Base-by-base conservation (phyloP, 179 eudicot species). In the Spinacia oleracea region DNA sequence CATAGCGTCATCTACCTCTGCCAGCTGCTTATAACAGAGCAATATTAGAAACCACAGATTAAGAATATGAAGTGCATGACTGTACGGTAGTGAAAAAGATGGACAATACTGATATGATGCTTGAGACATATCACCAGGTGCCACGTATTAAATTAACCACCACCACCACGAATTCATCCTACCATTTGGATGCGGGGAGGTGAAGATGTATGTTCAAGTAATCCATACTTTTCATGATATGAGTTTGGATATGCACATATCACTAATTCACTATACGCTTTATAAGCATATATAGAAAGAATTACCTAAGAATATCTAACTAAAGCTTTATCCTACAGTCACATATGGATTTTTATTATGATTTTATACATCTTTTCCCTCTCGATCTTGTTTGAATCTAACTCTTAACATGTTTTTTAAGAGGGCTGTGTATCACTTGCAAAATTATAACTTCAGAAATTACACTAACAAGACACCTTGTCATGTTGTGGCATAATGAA, bases 1-100 rank as follows among this genome's bases (percentile, higher is more conserved):
- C 96, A 96, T 93, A 82, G 99, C 98, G 14, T 96, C 99, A 85
- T 94, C 99, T 62, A 91, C 89, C 79, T 90, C 97, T 50, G 93
- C 76, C 76, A 86, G 72, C 97, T 95, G 86, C 51, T 56, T 64
- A 77, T 66, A 38, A 48, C 16, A 66, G 20, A 67, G 29, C 42
- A 80, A 74, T 42, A 74, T 40, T 38, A 80, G 40, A n/a, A 74
- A 60, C 18, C 76, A 75, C 6, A 53, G 29, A 25, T 42, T 31
- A 31, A 45, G 43, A 27, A 23, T 42, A 4, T 25, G 10, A 29
- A 58, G 38, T 8, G 31, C 29, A 79, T 9, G 38, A 29, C 18
- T 46, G n/a, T 46, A 25, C 58, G 16, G 40, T 4, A 27, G 27
- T 18, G 38, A 29, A 76, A 45, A 10, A 62, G 45, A 5, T 21